Evolutionary conservation across 495 filamentous ascomycete genomes (phyloP), one percentile per base, ranked within the genome.

Genomic region (Tuber borchii): DNA sequence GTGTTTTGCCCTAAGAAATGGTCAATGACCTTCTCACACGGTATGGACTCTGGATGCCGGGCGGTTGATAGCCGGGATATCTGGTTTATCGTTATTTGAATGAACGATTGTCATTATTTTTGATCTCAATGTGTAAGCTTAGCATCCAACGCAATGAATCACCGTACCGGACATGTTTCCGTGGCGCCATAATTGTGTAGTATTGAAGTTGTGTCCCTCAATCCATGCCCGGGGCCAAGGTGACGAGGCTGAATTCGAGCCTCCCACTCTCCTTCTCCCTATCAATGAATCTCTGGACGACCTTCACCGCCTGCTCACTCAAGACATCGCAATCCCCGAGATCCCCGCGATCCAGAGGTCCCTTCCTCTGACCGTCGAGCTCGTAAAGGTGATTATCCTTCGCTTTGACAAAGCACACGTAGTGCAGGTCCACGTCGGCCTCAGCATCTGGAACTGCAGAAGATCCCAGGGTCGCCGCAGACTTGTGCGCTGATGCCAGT

Each of bases 361-460:
- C 93, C 76, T 91, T 90, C 75, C 92, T 81, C 75, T 79, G 77
- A 14, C 94, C 93, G 86, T 97, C 93, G 76, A 97, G 85, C 87
- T 96, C 94, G 90, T 94, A 97, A 77, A 97, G 82, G 76, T 87
- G 87, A 69, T 90, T 90, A 82, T 90, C 88, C 75, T 85, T 86
- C 1, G 88, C 88, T 85, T 91, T 93, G 9, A 95, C 92, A 86
- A 97, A 96, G 76, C 89, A 90, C 76, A 97, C 92, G 85, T 93
- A 96, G 83, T 97, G 93, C 82, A 92, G 83, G 81, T 93, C 91
- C 39, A 93, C 87, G 82, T 89, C 86, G 82, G 90, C 90, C 75
- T 87, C 86, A 14, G 91, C 91, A 80, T 84, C 84, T 31, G 92
- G 93, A 70, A 92, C 91, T 48, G 84, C 84, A 6, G 92, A 93